Evolutionary conservation across 257 asterid species (phyloP).

Genomic region (Nicotiana tomentosiformis): DNA sequence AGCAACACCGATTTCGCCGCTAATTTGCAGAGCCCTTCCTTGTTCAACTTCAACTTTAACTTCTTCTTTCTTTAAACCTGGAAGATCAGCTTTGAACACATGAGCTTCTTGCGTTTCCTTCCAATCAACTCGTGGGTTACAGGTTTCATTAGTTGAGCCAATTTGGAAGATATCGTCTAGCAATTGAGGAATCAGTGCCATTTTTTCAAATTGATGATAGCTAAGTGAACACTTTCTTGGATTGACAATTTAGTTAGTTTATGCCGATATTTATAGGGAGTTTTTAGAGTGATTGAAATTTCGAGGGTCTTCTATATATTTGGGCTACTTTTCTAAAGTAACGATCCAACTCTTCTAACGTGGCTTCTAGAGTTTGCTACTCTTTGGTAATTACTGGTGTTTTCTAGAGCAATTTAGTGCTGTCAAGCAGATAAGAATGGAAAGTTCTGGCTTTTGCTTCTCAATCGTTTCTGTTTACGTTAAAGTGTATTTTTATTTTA

Average conservation of each 20-base stretch:
- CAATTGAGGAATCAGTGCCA: conserved; percentile 12
- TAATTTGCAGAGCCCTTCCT: background rate
- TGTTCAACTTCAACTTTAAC: background rate
- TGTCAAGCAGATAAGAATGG: background rate
- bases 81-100: background rate
- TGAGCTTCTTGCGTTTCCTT: background rate
- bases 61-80: background rate
- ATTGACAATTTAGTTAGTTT: background rate
- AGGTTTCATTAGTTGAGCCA: background rate
- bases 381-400: background rate
- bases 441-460: background rate
- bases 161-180: background rate
- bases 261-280: background rate
- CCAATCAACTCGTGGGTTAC: background rate
- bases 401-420: background rate
- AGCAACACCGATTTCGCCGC: background rate
- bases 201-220: background rate
- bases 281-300: background rate
- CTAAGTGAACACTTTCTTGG: background rate
- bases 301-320: background rate
- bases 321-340: too few relatives aligned
- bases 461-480: background rate
- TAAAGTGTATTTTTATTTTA: too few relatives aligned
- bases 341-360: background rate
- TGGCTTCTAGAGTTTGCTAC: conserved; percentile 1